Evolutionary conservation across 768 basidiomycete genomes (phyloP), one percentile per base, ranked within the genome.

Genomic region (Dacryopinax spathularia): DNA sequence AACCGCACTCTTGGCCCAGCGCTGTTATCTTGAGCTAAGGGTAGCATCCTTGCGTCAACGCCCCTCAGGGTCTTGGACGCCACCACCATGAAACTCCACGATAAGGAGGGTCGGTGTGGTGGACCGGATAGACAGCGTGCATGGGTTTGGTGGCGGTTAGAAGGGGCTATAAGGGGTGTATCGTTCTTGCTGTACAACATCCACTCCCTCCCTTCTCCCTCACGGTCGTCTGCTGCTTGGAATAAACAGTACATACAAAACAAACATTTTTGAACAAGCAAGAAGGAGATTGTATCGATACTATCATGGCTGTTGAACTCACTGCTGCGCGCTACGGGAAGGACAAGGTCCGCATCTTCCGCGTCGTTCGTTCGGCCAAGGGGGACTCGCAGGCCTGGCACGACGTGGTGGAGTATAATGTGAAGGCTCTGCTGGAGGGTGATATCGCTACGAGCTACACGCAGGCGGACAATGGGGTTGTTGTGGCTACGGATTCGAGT

Each of bases 401-500:
- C 69, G 78, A 85, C 34, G 74, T 93, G 10, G 89, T 87, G 31
- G 92, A 95, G 73, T 94, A 94, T 75, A 87, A 84, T 66, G 88
- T 94, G 25, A 79, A 82, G 6, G 80, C 83, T 1, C 77, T 95
- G 62, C 74, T 97, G 10, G 91, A 96, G 72, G 94, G 94, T 2
- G 82, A 86, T 60, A 84, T 95, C 68, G 82, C 82, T n/a, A 75
- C 75, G 0, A 89, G 90, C 69, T 97, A 88, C 73, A 95, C 90
- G 2, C 68, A 90, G 67, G 91, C 89, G 0, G 91, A 97, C 71
- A 98, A 98, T 75, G 81, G 81, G 1, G 83, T 86, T 10, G 80
- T 96, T 10, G 91, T 98, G 1, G 86, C 94, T 1, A 98, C 93
- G 1, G 94, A 98, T 75, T 89, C 90, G 1, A 86, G 90, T 91